These are phyloP conservation scores for Avena sativa DNA, from an alignment of 176 grass and related monocot species.

Conservation along the genomic window DNA sequence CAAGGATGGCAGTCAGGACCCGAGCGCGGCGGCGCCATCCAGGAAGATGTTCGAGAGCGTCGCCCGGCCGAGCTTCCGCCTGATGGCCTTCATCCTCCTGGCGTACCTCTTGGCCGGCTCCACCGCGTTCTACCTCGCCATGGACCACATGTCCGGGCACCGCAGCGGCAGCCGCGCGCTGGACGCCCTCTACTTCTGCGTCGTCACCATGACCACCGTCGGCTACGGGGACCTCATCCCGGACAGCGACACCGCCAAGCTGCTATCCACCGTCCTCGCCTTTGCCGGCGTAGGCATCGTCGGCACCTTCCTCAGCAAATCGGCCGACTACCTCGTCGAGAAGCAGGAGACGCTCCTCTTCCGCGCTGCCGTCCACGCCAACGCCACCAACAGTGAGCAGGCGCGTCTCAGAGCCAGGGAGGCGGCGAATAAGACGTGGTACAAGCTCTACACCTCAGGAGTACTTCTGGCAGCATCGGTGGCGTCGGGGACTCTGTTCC, in stretches of 20 bases:
- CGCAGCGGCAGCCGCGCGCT: conserved; percentile 40
- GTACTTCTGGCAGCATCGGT: conserved; percentile 10
- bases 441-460: conserved; percentile 45
- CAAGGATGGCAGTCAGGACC: no score
- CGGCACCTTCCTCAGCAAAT: conserved; percentile 53
- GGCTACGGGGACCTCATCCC: conserved; percentile 91
- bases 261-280: conserved; percentile 54
- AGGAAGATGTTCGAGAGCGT: background rate
- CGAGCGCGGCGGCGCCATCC: no score
- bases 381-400: conserved; percentile 29
- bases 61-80: conserved; percentile 51
- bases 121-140: conserved; percentile 47
- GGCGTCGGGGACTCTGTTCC: conserved; percentile 37
- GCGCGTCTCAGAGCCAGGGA: conserved; percentile 49
- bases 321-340: conserved; percentile 72
- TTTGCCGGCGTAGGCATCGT: conserved; percentile 61
- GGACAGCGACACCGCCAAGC: conserved; percentile 46
- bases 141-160: conserved; percentile 53
- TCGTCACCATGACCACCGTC: conserved; percentile 97
- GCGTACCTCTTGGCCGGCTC: conserved; percentile 61
- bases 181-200: conserved; percentile 75
- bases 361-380: conserved; percentile 7
- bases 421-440: conserved; percentile 26
- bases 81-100: conserved; percentile 52
- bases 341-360: conserved; percentile 65